These are phyloP conservation scores for Backusella sp. DNA, from an alignment of 192 early-diverging fungal genomes.

Conservation along the genomic window DNA sequence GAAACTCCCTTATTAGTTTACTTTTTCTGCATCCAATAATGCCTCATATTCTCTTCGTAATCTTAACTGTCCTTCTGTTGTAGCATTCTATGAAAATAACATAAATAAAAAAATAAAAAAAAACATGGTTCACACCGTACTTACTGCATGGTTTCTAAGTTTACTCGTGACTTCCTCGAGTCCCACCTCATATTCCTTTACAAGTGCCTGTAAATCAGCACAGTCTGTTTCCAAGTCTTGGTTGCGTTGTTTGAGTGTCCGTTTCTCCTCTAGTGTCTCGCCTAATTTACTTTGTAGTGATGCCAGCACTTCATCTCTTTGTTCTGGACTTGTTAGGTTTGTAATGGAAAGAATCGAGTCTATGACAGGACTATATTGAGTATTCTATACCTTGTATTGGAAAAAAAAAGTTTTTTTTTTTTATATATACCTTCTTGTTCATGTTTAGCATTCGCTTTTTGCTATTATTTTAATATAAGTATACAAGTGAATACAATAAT, in stretches of 20 bases:
- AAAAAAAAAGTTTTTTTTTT: background rate
- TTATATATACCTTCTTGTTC: background rate
- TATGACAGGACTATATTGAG: background rate
- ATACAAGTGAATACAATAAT: no score
- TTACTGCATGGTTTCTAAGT: constrained; percentile 20
- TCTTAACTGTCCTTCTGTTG: constrained; percentile 20
- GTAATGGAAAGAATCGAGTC: background rate
- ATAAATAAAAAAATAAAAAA: background rate
- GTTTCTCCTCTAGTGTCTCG: background rate
- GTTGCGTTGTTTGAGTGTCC: constrained; percentile 4
- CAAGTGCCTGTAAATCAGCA: constrained; percentile 14
- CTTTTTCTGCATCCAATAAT: constrained; percentile 34
- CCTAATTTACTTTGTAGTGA: background rate
- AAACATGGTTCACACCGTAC: background rate
- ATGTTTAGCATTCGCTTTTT: constrained; percentile 10
- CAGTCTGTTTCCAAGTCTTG: constrained; percentile 23
- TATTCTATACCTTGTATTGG: background rate
- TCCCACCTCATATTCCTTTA: constrained; percentile 30
- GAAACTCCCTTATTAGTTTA: background rate
- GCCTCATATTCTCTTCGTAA: constrained; percentile 37
- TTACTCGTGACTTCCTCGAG: constrained; percentile 26
- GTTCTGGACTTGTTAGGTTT: background rate
- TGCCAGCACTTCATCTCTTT: constrained; percentile 17
- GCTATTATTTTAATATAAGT: background rate
- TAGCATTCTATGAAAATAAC: constrained; percentile 6